Percentiles rank a stretch among this genome's conserved stretches.
Conservation (phyloP, 2,329 filamentous ascomycete genomes). For the Aspergillus novofumigatus region DNA sequence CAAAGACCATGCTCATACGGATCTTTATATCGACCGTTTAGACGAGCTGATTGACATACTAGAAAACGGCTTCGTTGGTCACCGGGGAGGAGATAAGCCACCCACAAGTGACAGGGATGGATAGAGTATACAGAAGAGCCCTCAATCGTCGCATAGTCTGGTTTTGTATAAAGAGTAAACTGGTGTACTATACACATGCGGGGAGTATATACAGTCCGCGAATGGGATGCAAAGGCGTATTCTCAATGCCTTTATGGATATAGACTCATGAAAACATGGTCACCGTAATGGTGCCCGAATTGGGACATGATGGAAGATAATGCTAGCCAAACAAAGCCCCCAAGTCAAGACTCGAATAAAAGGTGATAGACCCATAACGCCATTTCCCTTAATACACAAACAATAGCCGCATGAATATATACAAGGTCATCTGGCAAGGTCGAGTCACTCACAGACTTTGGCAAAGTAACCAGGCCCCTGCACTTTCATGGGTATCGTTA, state of each 20-base stretch:
- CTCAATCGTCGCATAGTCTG: neutral
- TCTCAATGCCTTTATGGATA: neutral
- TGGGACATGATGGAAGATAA: neutral
- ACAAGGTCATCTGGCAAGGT: neutral
- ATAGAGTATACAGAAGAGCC: neutral
- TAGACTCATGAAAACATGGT: neutral
- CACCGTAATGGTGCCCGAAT: neutral
- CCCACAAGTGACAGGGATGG: constrained; percentile 6
- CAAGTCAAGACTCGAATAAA: neutral
- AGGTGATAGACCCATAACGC: neutral
- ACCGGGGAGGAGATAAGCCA: constrained; percentile 16
- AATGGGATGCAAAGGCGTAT: neutral
- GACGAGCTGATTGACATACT: constrained; percentile 74
- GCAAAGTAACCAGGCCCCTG: neutral
- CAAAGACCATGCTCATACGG: constrained; percentile 68
- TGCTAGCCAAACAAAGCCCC: neutral
- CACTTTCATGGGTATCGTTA: neutral
- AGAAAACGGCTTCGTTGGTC: constrained; percentile 67
- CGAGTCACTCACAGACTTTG: neutral
- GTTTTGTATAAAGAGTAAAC: neutral
- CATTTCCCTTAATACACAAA: neutral
- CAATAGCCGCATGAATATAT: neutral
- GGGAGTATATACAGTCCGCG: neutral
- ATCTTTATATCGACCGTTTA: constrained; percentile 65
- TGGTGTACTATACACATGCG: neutral